Evolutionary conservation across 2,329 filamentous ascomycete species (phyloP).

Genomic region (Arachnomyces sp.): DNA sequence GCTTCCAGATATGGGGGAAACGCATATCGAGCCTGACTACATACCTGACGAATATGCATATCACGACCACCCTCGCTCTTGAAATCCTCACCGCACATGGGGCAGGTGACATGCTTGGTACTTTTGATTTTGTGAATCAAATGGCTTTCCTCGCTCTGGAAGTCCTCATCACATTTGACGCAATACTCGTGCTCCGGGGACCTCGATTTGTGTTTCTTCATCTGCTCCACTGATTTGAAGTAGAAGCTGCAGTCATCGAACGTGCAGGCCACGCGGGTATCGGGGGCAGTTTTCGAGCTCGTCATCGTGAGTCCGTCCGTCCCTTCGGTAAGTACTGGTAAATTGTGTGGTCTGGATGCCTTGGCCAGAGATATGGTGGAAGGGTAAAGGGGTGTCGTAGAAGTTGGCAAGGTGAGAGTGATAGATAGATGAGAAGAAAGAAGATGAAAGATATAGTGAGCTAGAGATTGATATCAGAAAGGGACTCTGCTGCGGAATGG

Average conservation of each 20-base stretch:
- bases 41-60: constrained; percentile 44
- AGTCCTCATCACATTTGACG: constrained; percentile 37
- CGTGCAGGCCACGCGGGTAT: constrained; percentile 35
- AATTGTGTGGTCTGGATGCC: too few relatives aligned
- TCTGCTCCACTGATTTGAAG: constrained; percentile 39
- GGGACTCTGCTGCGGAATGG: too few relatives aligned
- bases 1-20: not conserved
- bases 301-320: not conserved
- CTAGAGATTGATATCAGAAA: not conserved
- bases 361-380: not conserved
- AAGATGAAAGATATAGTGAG: not conserved
- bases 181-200: constrained; percentile 34
- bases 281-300: constrained; percentile 6
- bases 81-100: constrained; percentile 50
- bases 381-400: too few relatives aligned
- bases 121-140: constrained; percentile 43
- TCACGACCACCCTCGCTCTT: constrained; percentile 44
- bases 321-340: too few relatives aligned
- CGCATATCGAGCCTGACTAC: not conserved
- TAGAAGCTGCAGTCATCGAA: constrained; percentile 37
- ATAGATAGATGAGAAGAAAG: not conserved
- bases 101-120: constrained; percentile 45
- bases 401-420: not conserved
- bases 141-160: constrained; percentile 35
- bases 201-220: constrained; percentile 45